Conservation (phyloP, 116 monocot species). For the Phalaenopsis hybrid region DNA sequence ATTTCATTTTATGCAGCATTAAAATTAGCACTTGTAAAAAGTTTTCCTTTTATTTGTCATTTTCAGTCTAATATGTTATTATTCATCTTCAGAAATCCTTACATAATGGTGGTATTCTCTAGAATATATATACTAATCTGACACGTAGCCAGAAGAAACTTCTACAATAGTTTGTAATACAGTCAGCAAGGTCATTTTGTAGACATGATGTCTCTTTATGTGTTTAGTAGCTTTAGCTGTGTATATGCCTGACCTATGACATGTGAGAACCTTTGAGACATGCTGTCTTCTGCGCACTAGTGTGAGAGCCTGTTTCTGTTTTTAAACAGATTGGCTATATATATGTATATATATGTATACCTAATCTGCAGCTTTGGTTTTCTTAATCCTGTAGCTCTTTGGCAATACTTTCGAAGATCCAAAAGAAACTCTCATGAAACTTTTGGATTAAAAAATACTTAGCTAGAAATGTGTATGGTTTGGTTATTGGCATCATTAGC, state of each 20-base stretch:
- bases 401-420: not conserved
- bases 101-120: not conserved
- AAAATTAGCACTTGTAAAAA: not conserved
- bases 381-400: not conserved
- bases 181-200: not conserved
- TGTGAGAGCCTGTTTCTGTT: not conserved
- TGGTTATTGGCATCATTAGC: not conserved
- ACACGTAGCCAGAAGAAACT: not conserved
- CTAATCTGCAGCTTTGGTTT: not conserved
- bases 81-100: not conserved
- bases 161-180: not conserved
- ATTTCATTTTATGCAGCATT: not conserved
- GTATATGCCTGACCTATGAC: not conserved
- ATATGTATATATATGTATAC: not conserved
- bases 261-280: no score
- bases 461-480: not conserved
- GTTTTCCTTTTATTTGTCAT: not conserved
- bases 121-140: not conserved
- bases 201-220: not conserved
- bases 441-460: not conserved
- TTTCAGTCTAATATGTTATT: not conserved
- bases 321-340: not conserved
- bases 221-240: not conserved
- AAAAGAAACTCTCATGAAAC: not conserved
- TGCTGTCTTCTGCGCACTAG: not conserved